phyloP scores from a whole-genome alignment of 768 basidiomycete species.

The Nidularia sp. region DNA sequence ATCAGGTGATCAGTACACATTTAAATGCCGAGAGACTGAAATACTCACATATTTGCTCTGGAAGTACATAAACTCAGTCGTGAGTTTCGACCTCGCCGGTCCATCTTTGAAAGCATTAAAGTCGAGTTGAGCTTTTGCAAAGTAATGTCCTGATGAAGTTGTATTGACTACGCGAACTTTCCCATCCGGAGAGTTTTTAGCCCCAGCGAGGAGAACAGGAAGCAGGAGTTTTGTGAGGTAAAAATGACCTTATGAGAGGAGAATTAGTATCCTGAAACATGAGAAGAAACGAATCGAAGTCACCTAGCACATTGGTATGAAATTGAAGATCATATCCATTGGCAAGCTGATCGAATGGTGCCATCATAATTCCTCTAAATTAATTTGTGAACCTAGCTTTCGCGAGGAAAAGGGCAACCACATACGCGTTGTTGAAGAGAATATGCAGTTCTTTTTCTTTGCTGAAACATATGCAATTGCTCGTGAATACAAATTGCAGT shows the following conservation, averaged over 20 bases:
- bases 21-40: too few species aligned
- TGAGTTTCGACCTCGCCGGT: not conserved
- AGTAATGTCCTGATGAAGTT: not conserved
- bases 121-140: not conserved
- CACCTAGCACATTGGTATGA: not conserved
- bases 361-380: not conserved
- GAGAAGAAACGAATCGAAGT: not conserved
- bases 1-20: too few species aligned
- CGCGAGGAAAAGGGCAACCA: not conserved
- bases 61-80: not conserved
- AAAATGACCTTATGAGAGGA: not conserved
- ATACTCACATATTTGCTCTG: not conserved
- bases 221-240: not conserved
- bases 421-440: not conserved
- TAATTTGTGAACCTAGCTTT: not conserved
- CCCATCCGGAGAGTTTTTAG: not conserved
- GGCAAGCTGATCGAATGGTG: not conserved
- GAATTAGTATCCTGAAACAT: not conserved
- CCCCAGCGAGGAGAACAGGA: not conserved
- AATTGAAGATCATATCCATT: not conserved
- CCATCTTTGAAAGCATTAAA: not conserved
- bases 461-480: not conserved
- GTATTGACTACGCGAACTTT: not conserved
- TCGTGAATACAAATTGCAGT: not conserved
- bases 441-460: not conserved